Evolutionary conservation across 306 rosid genomes (phyloP), one percentile per base, ranked within the genome.

Genomic region (Pterocarpus santalinus): DNA sequence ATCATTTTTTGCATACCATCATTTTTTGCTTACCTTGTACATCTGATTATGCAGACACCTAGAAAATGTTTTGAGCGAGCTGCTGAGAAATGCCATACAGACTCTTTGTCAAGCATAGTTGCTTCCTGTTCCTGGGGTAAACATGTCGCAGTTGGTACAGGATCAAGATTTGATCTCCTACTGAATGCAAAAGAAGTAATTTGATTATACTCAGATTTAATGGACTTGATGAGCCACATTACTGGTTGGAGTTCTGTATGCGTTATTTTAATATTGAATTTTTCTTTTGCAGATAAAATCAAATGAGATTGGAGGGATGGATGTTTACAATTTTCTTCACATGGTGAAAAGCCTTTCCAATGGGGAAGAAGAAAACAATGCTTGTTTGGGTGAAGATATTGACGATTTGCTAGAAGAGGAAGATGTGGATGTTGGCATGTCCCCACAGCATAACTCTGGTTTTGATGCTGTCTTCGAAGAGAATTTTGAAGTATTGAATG

Each of bases 81-180:
- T 70, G 96, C 99, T 39, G 97, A 91, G 82, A 95, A 95, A 82
- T 80, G 97, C 57, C 97, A 95, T 66, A 67, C 79, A 58, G 99
- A 95, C 77, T 78, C 97, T 32, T 79, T 95, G 64, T 86, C 93
- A 22, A 95, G 99, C 83, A 81, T 95, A 13, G 98, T 95, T 80
- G 98, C 92, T 11, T 91, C 99, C 44, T 95, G 99, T 87, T 91
- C 99, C 2, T 95, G 99, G 99, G 99, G 98, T 49, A 95, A 89
- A 75, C 92, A 80, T 55, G 97, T 95, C 47, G 96, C 96, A 5
- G 97, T 93, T 76, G 99, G 99, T 53, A 95, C 99, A 15, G 99
- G 99, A 56, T 89, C 99, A 57, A 89, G 84, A 49, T 95, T 95
- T 84, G 99, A 95, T 41, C 7, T 95, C 69, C 83, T 95, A 43